Evolutionary conservation across 306 rosid genomes (phyloP).

Genomic region (Quercus gilva): DNA sequence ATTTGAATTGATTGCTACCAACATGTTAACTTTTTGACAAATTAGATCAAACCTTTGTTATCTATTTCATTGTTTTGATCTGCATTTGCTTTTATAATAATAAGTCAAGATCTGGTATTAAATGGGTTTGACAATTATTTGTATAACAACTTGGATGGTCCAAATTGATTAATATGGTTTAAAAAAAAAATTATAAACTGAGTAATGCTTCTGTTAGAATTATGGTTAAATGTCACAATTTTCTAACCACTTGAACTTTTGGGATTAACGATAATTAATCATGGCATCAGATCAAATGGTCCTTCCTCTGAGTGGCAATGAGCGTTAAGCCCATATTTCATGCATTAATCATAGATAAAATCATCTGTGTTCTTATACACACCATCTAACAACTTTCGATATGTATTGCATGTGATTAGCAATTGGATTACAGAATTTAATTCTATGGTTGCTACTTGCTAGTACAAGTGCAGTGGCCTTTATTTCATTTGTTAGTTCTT

Average conservation of each 20-base stretch:
- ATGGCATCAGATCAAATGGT: not conserved
- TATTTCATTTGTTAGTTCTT: not conserved
- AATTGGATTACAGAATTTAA: not conserved
- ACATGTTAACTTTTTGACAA: not conserved
- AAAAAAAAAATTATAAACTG: not conserved
- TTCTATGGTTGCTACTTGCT: not conserved
- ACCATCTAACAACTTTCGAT: not conserved
- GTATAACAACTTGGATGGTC: not conserved
- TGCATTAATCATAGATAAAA: not conserved
- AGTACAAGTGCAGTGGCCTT: not conserved
- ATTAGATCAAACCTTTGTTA: not conserved
- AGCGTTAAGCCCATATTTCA: not conserved
- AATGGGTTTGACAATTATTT: not conserved
- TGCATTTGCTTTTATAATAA: not conserved
- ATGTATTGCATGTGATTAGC: not conserved
- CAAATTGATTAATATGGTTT: not conserved
- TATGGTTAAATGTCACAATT: too few relatives aligned
- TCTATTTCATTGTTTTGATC: not conserved
- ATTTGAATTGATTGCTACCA: not conserved
- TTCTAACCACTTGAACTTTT: too few relatives aligned
- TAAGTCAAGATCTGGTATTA: too few relatives aligned
- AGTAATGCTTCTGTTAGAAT: not conserved
- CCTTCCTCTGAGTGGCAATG: not conserved
- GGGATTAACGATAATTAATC: too few relatives aligned
- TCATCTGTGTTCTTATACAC: not conserved